A percentile compares a stretch with the other conserved stretches of the same genome.
These are phyloP conservation scores for Fusarium coffeatum DNA, from an alignment of 2,329 filamentous ascomycete species.

Conservation along the genomic window DNA sequence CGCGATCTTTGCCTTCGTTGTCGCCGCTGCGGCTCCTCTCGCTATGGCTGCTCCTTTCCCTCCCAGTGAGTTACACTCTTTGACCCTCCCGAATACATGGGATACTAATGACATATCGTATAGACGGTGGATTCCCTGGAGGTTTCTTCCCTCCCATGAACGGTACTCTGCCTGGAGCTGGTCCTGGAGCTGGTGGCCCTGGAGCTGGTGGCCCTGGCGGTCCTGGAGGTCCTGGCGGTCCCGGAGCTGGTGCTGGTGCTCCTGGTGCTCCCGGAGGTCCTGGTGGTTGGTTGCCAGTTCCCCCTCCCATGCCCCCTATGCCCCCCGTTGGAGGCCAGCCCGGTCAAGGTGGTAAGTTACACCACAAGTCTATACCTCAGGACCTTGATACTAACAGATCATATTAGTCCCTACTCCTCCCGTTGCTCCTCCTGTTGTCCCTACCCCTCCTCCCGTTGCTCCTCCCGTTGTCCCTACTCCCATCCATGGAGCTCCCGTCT, in stretches of 20 bases:
- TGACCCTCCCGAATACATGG: not conserved
- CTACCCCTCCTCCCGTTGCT: constrained; percentile 9
- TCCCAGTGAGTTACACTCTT: constrained; percentile 14
- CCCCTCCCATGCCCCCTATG: not conserved
- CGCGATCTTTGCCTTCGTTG: constrained; percentile 29
- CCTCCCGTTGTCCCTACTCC: constrained; percentile 8
- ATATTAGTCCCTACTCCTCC: constrained; percentile 4
- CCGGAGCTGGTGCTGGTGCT: not conserved
- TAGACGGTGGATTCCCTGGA: constrained; percentile 9
- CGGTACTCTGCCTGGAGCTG: constrained; percentile 16
- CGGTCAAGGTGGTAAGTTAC: constrained; percentile 19
- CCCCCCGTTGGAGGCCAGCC: not conserved
- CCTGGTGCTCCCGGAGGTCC: not conserved
- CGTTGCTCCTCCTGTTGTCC: not conserved
- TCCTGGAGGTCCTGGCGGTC: not conserved
- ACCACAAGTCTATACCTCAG: not conserved
- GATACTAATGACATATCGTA: constrained; percentile 16
- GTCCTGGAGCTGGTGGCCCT: not conserved
- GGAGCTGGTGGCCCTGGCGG: not conserved
- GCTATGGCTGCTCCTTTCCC: constrained; percentile 31
- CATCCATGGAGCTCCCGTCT: constrained; percentile 4
- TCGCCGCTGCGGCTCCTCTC: constrained; percentile 37
- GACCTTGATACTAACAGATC: constrained; percentile 3
- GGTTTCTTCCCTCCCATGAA: constrained; percentile 18
- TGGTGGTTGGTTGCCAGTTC: constrained; percentile 22